Evolutionary conservation across 495 filamentous ascomycete species (phyloP).

Genomic region (Beverwykella pulmonaria): DNA sequence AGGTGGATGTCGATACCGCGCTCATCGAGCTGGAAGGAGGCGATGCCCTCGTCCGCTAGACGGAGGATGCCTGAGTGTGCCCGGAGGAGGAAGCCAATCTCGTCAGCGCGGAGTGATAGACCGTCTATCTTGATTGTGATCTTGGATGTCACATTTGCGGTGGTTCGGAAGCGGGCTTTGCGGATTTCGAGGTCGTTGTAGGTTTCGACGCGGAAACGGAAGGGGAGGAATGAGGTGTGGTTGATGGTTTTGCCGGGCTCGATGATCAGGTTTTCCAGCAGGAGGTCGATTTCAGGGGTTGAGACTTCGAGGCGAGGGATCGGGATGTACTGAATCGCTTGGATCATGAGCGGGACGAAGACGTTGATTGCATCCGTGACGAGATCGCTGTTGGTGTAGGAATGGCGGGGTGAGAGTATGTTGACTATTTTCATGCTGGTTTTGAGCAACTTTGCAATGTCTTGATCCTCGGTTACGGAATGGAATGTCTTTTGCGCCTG

Average conservation of each 20-base stretch:
- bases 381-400: conserved; percentile 65
- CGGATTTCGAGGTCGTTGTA: conserved; percentile 84
- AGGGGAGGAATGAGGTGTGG: conserved; percentile 84
- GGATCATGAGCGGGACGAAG: conserved; percentile 76
- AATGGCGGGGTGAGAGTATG: conserved; percentile 63
- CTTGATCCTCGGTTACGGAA: conserved; percentile 68
- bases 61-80: conserved; percentile 68
- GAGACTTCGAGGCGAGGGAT: conserved; percentile 86
- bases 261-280: conserved; percentile 87
- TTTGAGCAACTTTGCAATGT: conserved; percentile 66
- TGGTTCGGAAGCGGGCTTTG: conserved; percentile 73
- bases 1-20: conserved; percentile 79
- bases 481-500: conserved; percentile 69
- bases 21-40: conserved; percentile 79
- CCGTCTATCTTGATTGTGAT: conserved; percentile 78
- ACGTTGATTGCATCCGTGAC: conserved; percentile 73
- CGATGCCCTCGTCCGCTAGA: conserved; percentile 79
- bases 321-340: conserved; percentile 79
- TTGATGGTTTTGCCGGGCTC: conserved; percentile 87
- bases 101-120: conserved; percentile 76
- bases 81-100: conserved; percentile 78
- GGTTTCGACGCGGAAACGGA: conserved; percentile 75
- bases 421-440: conserved; percentile 66
- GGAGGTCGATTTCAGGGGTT: conserved; percentile 77
- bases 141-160: conserved; percentile 65